Evolutionary conservation across 768 basidiomycete genomes (phyloP).

Genomic region (Phanerochaete carnosa): DNA sequence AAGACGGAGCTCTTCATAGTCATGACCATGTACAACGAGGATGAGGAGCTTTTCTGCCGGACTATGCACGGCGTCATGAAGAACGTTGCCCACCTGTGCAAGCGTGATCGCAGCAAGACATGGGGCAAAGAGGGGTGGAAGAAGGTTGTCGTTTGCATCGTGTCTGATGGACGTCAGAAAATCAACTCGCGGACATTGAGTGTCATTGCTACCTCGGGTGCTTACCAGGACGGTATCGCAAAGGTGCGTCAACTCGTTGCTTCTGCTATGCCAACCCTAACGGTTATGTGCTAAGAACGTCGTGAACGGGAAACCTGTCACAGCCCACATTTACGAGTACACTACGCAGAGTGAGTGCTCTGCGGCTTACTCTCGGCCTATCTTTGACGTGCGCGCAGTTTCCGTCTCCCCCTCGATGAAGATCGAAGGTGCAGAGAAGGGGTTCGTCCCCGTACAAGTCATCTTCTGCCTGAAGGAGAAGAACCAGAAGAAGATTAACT

Average conservation of each 20-base stretch:
- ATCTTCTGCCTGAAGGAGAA: slow-evolving; percentile 92
- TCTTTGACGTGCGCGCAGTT: slow-evolving; percentile 41
- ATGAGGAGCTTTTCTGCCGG: slow-evolving; percentile 85
- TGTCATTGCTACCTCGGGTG: slow-evolving; percentile 90
- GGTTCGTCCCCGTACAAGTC: slow-evolving; percentile 85
- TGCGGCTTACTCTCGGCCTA: background rate
- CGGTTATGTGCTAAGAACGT: slow-evolving; percentile 43
- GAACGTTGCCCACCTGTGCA: slow-evolving; percentile 88
- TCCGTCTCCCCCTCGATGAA: slow-evolving; percentile 80
- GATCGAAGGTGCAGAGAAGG: slow-evolving; percentile 75
- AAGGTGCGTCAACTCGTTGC: slow-evolving; percentile 48
- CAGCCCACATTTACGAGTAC: slow-evolving; percentile 91
- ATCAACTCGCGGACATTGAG: slow-evolving; percentile 81
- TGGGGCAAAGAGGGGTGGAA: slow-evolving; percentile 99
- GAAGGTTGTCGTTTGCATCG: slow-evolving; percentile 93
- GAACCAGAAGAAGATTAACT: slow-evolving; percentile 96
- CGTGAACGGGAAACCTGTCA: slow-evolving; percentile 79
- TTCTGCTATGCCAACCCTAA: background rate
- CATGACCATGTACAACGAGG: slow-evolving; percentile 98
- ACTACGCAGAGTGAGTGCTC: slow-evolving; percentile 77
- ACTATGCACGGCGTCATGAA: slow-evolving; percentile 97
- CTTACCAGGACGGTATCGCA: slow-evolving; percentile 91
- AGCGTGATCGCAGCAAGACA: slow-evolving; percentile 82
- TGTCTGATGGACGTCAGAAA: slow-evolving; percentile 82
- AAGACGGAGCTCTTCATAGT: slow-evolving; percentile 95